Base-by-base conservation (phyloP, 202 grass and related monocot genomes). In the Dendrocalamus latiflorus region DNA sequence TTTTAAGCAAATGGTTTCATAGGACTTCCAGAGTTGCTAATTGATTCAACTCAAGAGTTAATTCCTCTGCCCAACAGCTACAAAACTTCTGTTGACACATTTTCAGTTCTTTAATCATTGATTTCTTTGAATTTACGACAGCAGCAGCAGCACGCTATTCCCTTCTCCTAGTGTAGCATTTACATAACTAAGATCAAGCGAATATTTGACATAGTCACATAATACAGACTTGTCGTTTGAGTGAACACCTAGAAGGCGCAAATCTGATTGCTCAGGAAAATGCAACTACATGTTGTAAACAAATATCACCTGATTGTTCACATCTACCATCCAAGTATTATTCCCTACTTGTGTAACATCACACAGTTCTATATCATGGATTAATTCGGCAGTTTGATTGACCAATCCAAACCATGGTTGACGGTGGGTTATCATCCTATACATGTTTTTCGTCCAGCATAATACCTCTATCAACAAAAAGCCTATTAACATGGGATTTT, bases 401-500 rank as follows among this genome's bases (percentile, higher is more conserved):
- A 48, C 45, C 13, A 15, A 48, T 48, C 13, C 45, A 48, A 48
- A 15, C 45, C 1, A 48, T 16, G 13, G 45, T 15, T 48, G 45
- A 48, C 13, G 45, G 45, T 48, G 45, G 45, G 13, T 48, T 48
- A 14, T 15, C 13, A 48, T 45, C 43, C 43, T 13, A 14, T 50
- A 22, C n/a, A 58, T 39, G 5, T 8, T 37, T 39, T 54, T 59
- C 18, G 56, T 49, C 65, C 39, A 49, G 25, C 21, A 76, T 38
- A 76, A 17, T 15, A 68, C 55, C 25, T 2, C 50, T 76, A 76
- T 63, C 43, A 67, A 34, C 44, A 57, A 64, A 57, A 72, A 65
- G 65, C 30, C 24, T 72, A 60, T 6, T 13, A 33, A 50, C 63
- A 54, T 65, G 28, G 28, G 45, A 72, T 89, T 81, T 72, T 72